These are phyloP conservation scores for Knoxia roxburghii DNA, from an alignment of 257 asterid genomes.

Conservation along the genomic window DNA sequence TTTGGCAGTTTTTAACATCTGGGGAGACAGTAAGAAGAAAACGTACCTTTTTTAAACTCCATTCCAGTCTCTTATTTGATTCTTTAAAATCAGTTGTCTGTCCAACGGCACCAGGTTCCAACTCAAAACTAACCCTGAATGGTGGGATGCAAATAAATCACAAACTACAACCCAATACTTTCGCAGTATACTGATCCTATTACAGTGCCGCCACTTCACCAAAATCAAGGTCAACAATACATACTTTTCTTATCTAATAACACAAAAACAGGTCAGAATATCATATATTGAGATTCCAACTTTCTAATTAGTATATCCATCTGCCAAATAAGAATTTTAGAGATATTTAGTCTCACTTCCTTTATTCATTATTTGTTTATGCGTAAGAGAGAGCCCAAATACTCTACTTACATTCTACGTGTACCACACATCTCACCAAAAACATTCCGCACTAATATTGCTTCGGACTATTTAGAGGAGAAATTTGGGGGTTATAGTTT, in stretches of 20 bases:
- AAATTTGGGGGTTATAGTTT: neutral
- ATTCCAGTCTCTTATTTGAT: slow-evolving; percentile 75
- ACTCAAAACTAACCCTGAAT: slow-evolving; percentile 80
- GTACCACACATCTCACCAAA: neutral
- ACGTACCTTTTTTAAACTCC: slow-evolving; percentile 92
- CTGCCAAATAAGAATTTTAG: neutral
- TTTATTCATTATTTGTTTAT: too few relatives aligned
- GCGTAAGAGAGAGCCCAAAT: too few relatives aligned
- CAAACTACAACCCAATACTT: neutral
- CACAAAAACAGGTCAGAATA: neutral
- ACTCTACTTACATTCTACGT: too few relatives aligned
- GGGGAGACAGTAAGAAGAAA: slow-evolving; percentile 17
- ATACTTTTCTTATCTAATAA: neutral
- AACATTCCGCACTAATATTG: neutral
- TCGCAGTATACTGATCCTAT: neutral
- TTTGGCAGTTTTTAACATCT: slow-evolving; percentile 5
- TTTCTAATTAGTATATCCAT: neutral
- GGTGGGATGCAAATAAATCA: neutral
- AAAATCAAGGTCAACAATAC: neutral
- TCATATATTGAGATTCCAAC: neutral
- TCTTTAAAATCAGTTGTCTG: slow-evolving; percentile 94
- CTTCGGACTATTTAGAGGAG: neutral
- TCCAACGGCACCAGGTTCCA: slow-evolving; percentile 90
- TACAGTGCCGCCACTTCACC: neutral
- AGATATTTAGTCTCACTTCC: neutral